Conservation (phyloP, 768 basidiomycete genomes). For the Kwoniella heveanensis region DNA sequence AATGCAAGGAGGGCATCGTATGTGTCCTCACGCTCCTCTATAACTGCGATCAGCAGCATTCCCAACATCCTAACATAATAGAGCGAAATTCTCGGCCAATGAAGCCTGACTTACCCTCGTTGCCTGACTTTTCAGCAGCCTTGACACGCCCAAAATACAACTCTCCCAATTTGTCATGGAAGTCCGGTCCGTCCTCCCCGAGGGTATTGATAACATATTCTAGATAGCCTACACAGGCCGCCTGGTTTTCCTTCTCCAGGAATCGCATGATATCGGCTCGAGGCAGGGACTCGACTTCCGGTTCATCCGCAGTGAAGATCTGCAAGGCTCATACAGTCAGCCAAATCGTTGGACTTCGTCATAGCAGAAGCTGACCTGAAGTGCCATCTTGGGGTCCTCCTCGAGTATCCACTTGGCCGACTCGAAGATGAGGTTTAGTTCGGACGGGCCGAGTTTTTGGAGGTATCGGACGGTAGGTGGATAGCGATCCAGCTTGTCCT, state of each 20-base stretch:
- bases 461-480: conserved; percentile 83
- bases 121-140: conserved; percentile 58
- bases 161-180: conserved; percentile 88
- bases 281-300: conserved; percentile 79
- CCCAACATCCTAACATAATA: neutral
- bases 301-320: conserved; percentile 87
- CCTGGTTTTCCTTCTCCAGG: conserved; percentile 64
- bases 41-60: neutral
- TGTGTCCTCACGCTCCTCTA: conserved; percentile 65
- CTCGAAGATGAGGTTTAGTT: conserved; percentile 78
- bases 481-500: conserved; percentile 75
- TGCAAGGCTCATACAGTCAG: conserved; percentile 50
- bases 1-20: conserved; percentile 77
- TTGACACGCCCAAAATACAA: conserved; percentile 73
- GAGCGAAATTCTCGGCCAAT: neutral
- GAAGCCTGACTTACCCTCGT: conserved; percentile 60
- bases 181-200: conserved; percentile 67
- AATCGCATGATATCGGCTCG: conserved; percentile 72
- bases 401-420: conserved; percentile 84
- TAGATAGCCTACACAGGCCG: conserved; percentile 75
- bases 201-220: conserved; percentile 80
- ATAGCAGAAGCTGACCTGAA: conserved; percentile 65
- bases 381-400: conserved; percentile 69
- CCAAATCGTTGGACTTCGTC: neutral
- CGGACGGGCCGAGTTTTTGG: conserved; percentile 81